A percentile compares a stretch with the other conserved stretches of the same genome.
Evolutionary conservation across 768 basidiomycete species (phyloP).

Genomic region (Boletus fagicola): DNA sequence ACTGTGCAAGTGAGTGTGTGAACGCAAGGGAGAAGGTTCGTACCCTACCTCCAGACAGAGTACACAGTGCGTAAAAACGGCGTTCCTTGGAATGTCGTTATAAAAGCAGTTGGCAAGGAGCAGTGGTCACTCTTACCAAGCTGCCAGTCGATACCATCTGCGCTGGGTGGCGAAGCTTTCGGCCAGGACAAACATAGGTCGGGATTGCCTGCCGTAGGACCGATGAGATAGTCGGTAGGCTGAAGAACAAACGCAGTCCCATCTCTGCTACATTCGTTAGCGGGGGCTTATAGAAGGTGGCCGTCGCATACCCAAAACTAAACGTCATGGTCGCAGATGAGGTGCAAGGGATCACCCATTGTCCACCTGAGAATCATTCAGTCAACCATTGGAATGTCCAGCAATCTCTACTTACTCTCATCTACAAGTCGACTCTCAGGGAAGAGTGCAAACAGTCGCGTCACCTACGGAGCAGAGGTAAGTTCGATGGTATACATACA

Average conservation of each 20-base stretch:
- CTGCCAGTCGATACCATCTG: conserved; percentile 83
- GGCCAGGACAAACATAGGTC: conserved; percentile 77
- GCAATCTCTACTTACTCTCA: conserved; percentile 37
- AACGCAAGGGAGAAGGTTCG: neutral
- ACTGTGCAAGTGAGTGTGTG: conserved; percentile 35
- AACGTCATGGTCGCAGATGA: conserved; percentile 58
- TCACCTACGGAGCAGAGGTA: conserved; percentile 47
- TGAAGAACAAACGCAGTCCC: conserved; percentile 53
- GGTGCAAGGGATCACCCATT: conserved; percentile 76
- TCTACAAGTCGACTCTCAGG: conserved; percentile 68
- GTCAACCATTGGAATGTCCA: neutral
- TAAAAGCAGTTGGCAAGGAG: neutral
- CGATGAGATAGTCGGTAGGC: conserved; percentile 77
- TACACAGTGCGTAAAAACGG: conserved; percentile 76
- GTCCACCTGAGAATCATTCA: conserved; percentile 44
- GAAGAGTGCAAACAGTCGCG: conserved; percentile 59
- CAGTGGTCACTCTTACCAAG: conserved; percentile 46
- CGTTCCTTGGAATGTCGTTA: conserved; percentile 39
- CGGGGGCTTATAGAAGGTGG: neutral
- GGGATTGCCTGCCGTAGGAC: conserved; percentile 61
- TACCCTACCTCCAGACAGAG: conserved; percentile 65
- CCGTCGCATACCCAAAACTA: conserved; percentile 59
- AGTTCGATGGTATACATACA: neutral
- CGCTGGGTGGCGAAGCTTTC: conserved; percentile 56
- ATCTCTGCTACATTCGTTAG: conserved; percentile 17